A percentile compares a stretch with the other conserved stretches of the same genome.
Evolutionary conservation across 73 alveolate species (phyloP).

Genomic region (Effrenium voratum): DNA sequence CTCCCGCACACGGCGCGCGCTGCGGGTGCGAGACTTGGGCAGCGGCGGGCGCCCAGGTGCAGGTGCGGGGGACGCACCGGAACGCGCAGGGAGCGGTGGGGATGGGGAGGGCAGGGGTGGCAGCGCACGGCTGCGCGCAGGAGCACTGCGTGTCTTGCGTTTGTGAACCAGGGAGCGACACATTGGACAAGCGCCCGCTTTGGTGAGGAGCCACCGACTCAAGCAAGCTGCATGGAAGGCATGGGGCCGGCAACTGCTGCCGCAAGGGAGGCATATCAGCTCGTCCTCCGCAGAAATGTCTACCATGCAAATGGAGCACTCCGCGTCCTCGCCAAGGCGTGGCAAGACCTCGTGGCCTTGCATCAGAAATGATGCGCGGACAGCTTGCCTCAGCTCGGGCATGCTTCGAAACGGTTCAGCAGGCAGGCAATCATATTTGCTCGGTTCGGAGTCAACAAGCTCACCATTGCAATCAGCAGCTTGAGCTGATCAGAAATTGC

Average conservation of each 20-base stretch:
- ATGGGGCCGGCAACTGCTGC: conserved; percentile 18
- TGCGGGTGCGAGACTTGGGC: conserved; percentile 15
- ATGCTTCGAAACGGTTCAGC: too few species aligned
- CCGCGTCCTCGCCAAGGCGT: conserved; percentile 1
- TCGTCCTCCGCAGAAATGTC: conserved; percentile 28
- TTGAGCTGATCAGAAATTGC: too few species aligned
- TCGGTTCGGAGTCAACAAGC: too few species aligned
- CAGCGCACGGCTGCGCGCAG: conserved; percentile 14
- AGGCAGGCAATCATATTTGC: too few species aligned
- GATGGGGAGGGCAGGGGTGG: background rate
- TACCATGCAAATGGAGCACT: conserved; percentile 44
- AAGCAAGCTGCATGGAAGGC: conserved; percentile 27
- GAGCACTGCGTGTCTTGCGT: conserved; percentile 56
- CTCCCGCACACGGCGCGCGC: background rate
- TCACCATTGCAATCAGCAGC: too few species aligned
- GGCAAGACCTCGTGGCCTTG: background rate
- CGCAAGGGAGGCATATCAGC: background rate
- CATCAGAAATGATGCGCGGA: background rate
- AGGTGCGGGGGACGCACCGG: background rate
- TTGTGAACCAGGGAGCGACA: conserved; percentile 17
- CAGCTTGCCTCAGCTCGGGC: too few species aligned
- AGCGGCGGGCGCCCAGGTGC: background rate
- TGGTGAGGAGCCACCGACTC: conserved; percentile 30
- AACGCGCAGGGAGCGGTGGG: background rate
- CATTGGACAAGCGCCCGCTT: conserved; percentile 61